These are phyloP conservation scores for Sarcocystis neurona DNA, from an alignment of 169 alveolate species.

Conservation along the genomic window DNA sequence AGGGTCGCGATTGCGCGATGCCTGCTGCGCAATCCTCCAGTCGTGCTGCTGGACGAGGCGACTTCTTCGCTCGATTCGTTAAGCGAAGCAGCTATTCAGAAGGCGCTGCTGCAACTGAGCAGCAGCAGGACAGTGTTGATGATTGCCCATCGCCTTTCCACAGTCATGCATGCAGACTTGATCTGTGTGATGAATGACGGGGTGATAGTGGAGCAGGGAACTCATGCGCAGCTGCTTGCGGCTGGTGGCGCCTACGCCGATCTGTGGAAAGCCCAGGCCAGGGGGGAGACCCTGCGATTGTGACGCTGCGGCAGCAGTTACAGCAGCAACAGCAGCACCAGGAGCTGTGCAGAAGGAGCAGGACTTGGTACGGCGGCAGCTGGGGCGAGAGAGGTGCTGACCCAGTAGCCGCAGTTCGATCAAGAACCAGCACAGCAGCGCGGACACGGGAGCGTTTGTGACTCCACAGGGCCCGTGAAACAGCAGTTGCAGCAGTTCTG, in stretches of 20 bases:
- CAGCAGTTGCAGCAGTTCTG: too few relatives aligned
- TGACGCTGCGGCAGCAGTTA: too few relatives aligned
- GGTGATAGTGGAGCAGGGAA: slow-evolving; percentile 62
- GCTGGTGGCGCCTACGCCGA: slow-evolving; percentile 1
- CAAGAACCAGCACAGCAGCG: too few relatives aligned
- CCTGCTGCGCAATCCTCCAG: slow-evolving; percentile 89
- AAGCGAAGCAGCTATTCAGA: slow-evolving; percentile 91
- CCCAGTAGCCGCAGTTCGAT: too few relatives aligned
- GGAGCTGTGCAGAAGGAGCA: too few relatives aligned
- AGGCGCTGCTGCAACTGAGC: slow-evolving; percentile 20
- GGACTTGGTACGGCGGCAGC: too few relatives aligned
- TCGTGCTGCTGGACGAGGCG: slow-evolving; percentile 93
- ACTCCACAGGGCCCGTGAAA: too few relatives aligned
- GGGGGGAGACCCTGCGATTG: too few relatives aligned
- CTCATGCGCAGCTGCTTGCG: slow-evolving; percentile 61
- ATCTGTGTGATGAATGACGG: slow-evolving; percentile 60
- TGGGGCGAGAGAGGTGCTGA: too few relatives aligned
- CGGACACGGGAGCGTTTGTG: too few relatives aligned
- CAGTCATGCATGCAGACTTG: slow-evolving; percentile 66
- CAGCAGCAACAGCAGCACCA: too few relatives aligned
- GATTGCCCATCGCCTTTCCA: slow-evolving; percentile 69
- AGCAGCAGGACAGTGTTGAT: slow-evolving; percentile 36
- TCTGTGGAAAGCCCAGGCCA: slow-evolving; percentile 43
- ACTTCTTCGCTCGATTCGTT: slow-evolving; percentile 89
- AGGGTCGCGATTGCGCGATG: slow-evolving; percentile 97